These are phyloP conservation scores for Penicillium goetzii DNA, from an alignment of 495 filamentous ascomycete genomes.

Conservation along the genomic window DNA sequence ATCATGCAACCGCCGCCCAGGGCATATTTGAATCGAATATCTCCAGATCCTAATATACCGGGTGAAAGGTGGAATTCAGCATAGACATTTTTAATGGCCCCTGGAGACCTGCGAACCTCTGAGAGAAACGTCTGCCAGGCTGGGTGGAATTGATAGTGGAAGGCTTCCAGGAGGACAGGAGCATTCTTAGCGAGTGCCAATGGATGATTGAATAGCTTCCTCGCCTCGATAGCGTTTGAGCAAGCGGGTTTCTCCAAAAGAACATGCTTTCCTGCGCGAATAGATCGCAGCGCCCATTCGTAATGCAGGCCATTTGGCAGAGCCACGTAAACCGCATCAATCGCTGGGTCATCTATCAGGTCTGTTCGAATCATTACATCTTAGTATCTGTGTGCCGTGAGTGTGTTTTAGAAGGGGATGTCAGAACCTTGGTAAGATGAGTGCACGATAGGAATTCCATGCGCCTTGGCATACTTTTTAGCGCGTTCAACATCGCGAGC, in stretches of 20 bases:
- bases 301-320: conserved; percentile 54
- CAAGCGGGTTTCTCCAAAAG: conserved; percentile 54
- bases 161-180: conserved; percentile 61
- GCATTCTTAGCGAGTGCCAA: conserved; percentile 29
- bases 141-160: conserved; percentile 61
- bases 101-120: conserved; percentile 27
- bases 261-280: conserved; percentile 52
- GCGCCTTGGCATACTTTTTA: conserved; percentile 57
- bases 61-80: conserved; percentile 23
- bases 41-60: conserved; percentile 30
- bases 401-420: background rate
- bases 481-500: conserved; percentile 59
- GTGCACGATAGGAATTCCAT: conserved; percentile 59
- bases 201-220: conserved; percentile 38
- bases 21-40: conserved; percentile 60
- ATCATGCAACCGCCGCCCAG: conserved; percentile 62
- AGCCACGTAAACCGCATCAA: conserved; percentile 54
- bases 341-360: conserved; percentile 42
- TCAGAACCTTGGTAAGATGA: conserved; percentile 47
- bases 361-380: conserved; percentile 22
- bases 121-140: conserved; percentile 54
- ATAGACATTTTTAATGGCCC: conserved; percentile 12
- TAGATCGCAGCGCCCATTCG: conserved; percentile 46
- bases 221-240: conserved; percentile 45
- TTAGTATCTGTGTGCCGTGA: background rate